Base-by-base conservation (phyloP, 495 filamentous ascomycete genomes). In the Tuber umbilicatum region DNA sequence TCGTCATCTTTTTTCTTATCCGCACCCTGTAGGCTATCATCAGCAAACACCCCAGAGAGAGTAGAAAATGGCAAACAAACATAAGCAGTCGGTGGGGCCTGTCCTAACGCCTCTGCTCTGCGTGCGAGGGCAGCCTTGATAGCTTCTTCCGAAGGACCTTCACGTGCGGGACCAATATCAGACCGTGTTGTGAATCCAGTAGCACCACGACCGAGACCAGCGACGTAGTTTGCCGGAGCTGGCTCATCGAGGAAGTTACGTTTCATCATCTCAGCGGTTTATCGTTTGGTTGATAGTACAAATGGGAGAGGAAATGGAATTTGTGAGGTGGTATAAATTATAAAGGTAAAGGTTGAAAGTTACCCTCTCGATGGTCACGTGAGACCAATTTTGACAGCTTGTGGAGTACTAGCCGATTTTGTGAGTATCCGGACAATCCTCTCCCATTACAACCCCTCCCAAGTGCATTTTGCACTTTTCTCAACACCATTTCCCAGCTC, bases 101-200 rank as follows among this genome's bases (percentile, higher is more conserved):
- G 89, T 42, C 95, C 96, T 2, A 98, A 88, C 79, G 90, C 88
- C 75, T 91, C 91, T 31, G 94, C 94, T 78, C 95, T 89, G 82
- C 97, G 94, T 60, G 94, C 94, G 79, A 99, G 90, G 68, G 93
- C 93, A 80, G 96, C 95, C 83, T 98, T 97, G 86, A 98, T 97
- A 83, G 97, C 94, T 79, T 99, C 95, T 82, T 97, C 95, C 74
- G 92, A 97, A 35, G 95, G 96, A 19, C 95, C 95, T 87, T 98
- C 95, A 76, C 95, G 90, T 71, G 96, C 96, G 50, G 96, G 96
- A 67, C 95, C 95, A 43, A 99, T 87, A 88, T 99, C 95, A 67
- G 94, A 97, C 43, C 96, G 90, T 19, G 95, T 99, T 7, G 95
- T 98, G 84, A 99, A 99, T 43, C 96, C 95, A 0, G 96, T 99